These are phyloP conservation scores for Ruellia speciosa DNA, from an alignment of 305 asterid genomes.

Conservation along the genomic window DNA sequence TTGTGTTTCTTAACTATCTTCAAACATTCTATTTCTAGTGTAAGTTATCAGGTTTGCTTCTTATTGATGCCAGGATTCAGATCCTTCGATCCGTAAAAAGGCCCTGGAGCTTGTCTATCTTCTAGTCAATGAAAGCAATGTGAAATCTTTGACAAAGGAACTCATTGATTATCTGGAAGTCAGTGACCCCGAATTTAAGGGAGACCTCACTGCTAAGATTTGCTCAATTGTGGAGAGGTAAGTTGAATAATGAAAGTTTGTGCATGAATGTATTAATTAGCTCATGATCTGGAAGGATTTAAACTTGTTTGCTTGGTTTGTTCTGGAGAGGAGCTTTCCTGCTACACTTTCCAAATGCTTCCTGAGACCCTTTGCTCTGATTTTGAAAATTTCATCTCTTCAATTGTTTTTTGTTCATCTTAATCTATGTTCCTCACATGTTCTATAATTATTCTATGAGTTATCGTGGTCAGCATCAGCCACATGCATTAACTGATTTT, in stretches of 20 bases:
- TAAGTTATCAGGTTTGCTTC: background rate
- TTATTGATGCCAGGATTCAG: slow-evolving; percentile 75
- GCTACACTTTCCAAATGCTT: slow-evolving; percentile 9
- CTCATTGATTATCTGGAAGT: slow-evolving; percentile 84
- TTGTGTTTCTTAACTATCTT: slow-evolving; percentile 9
- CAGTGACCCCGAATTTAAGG: slow-evolving; percentile 84
- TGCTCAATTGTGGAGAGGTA: slow-evolving; percentile 98
- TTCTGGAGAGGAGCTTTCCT: slow-evolving; percentile 6
- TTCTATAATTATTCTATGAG: slow-evolving; percentile 13
- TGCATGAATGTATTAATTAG: slow-evolving; percentile 11
- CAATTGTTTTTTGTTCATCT: background rate
- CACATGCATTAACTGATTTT: slow-evolving; percentile 12
- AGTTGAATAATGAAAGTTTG: slow-evolving; percentile 29
- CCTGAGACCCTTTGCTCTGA: too few species aligned
- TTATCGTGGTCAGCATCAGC: slow-evolving; percentile 3
- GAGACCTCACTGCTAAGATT: slow-evolving; percentile 86
- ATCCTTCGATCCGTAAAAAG: slow-evolving; percentile 95
- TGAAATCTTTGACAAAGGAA: slow-evolving; percentile 80
- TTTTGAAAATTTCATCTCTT: background rate
- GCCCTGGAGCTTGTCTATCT: slow-evolving; percentile 98
- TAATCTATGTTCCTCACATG: slow-evolving; percentile 3
- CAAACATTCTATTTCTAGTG: slow-evolving; percentile 12
- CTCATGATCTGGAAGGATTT: slow-evolving; percentile 10
- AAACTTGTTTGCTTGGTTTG: slow-evolving; percentile 10
- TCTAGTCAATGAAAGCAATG: slow-evolving; percentile 85